Evolutionary conservation across 1,284 basidiomycete species (phyloP).

Genomic region (Ganoderma multipileum): DNA sequence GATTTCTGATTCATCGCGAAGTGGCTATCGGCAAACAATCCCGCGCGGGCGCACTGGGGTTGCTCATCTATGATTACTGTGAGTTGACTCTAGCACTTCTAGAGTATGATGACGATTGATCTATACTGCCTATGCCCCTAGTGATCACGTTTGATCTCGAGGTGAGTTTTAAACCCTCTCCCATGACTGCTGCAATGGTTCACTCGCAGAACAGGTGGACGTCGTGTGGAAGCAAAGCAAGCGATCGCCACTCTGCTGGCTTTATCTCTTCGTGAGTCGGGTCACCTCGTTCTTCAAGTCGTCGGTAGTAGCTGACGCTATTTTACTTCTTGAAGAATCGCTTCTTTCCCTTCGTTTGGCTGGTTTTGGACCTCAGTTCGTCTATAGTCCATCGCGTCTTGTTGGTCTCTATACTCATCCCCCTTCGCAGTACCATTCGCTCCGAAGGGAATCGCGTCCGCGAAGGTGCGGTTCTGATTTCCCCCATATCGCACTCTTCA

Average conservation of each 20-base stretch:
- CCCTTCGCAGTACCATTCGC: conserved; percentile 21
- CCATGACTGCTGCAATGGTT: no score
- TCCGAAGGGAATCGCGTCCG: conserved; percentile 15
- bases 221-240: not conserved
- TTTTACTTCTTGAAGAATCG: conserved; percentile 23
- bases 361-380: conserved; percentile 23
- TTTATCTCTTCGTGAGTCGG: not conserved
- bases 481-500: not conserved
- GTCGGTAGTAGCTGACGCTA: not conserved
- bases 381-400: not conserved
- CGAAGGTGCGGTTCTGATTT: conserved; percentile 10
- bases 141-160: conserved; percentile 1
- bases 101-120: not conserved
- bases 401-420: not conserved
- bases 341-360: conserved; percentile 28
- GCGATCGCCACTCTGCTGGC: not conserved
- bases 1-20: not conserved
- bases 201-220: not conserved
- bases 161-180: not conserved
- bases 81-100: not conserved
- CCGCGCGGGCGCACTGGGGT: not conserved
- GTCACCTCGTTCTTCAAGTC: no score
- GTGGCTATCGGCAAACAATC: conserved; percentile 2
- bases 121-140: not conserved
- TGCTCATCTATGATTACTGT: conserved; percentile 3